Percentiles rank a stretch among this genome's conserved stretches.
These are phyloP conservation scores for Ganoderma lucidum DNA, from an alignment of 1,284 basidiomycete genomes.

Conservation along the genomic window DNA sequence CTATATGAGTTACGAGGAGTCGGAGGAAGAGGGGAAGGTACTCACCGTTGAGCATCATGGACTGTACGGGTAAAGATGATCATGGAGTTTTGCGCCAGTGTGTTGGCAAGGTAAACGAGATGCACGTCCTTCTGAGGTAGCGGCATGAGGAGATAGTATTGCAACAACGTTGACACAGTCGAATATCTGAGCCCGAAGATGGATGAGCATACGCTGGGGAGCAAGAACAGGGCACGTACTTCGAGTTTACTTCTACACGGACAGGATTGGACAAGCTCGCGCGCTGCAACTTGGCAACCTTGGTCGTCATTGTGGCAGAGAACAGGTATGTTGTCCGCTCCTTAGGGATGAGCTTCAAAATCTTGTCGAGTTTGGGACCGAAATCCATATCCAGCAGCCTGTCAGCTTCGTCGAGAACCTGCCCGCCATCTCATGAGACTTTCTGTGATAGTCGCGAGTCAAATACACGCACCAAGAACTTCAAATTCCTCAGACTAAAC, in stretches of 20 bases:
- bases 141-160: constrained; percentile 97
- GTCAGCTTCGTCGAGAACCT: constrained; percentile 99
- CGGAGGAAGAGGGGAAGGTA: constrained; percentile 10
- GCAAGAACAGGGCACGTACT: constrained; percentile 60
- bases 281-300: constrained; percentile 96
- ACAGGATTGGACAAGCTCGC: constrained; percentile 96
- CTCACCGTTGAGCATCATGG: constrained; percentile 87
- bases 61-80: constrained; percentile 98
- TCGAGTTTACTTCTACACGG: constrained; percentile 93
- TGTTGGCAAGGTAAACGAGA: constrained; percentile 90
- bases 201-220: background rate
- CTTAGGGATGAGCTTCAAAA: constrained; percentile 94
- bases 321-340: constrained; percentile 97
- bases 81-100: constrained; percentile 91
- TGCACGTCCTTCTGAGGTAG: constrained; percentile 93
- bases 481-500: constrained; percentile 88
- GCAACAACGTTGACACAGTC: constrained; percentile 94
- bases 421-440: background rate
- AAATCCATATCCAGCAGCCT: constrained; percentile 98
- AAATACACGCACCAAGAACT: constrained; percentile 79
- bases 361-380: constrained; percentile 96
- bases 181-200: constrained; percentile 76
- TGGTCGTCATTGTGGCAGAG: constrained; percentile 99
- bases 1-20: background rate
- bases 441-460: no score